Evolutionary conservation across 352 stramenopile species (phyloP), one percentile per base, ranked within the genome.

Genomic region (Pseudoperonospora humuli): DNA sequence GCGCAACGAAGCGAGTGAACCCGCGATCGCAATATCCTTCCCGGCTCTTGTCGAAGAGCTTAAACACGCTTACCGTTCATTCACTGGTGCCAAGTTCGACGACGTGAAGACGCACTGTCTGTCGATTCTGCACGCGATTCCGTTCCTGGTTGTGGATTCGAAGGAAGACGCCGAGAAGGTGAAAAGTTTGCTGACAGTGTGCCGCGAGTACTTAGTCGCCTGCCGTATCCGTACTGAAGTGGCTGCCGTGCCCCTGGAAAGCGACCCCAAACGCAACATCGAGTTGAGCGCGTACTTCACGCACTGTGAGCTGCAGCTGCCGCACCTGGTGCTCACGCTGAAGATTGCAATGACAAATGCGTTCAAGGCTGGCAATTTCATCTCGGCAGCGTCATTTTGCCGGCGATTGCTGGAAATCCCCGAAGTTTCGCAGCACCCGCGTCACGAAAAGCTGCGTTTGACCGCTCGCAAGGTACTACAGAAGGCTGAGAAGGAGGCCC

Each of bases 311-410:
- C 78, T 99, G 36, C 95, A 99, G 75, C 88, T 96, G 19, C 83
- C 93, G 31, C 97, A 99, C 65, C 65, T 98, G 45, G 74, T 99
- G 42, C 83, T 99, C 32, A 97, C 95, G 21, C 86, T 99, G 15
- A 97, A 98, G 67, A 97, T 97, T 64, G 97, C 97, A 14, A 99
- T 99, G 96, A 97, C 94, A 33, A 95, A 95, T 48, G 86, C 96
- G 24, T 99, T 98, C 75, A 99, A 99, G 75, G 87, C 96, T 50
- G 97, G 98, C 75, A 99, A 99, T 65, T 99, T 97, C 57, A 99
- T 99, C 72, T 95, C 93, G 14, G 96, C 96, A 15, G 96, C 96
- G 26, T 96, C 89, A 47, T 99, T 99, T 77, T 97, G 96, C n/a
- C 86, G 95, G 28, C 86, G 96, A n/a, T 60, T 99, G 59, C 70